Percentiles rank a stretch among this genome's conserved stretches.
Evolutionary conservation across 768 basidiomycete genomes (phyloP).

Genomic region (Postia placenta): DNA sequence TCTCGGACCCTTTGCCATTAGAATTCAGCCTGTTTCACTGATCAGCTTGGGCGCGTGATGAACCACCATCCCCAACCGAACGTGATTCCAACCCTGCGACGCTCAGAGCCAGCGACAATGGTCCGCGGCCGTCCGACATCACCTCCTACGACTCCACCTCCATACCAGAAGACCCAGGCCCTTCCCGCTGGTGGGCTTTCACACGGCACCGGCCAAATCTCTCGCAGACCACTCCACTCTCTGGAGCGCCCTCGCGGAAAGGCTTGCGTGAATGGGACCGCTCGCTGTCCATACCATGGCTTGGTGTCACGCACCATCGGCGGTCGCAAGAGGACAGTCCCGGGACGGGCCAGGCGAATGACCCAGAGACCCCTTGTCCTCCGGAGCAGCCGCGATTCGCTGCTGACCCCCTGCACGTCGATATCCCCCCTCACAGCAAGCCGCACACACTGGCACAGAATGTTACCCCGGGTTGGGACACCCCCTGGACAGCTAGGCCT

Average conservation of each 20-base stretch:
- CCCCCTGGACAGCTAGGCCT: constrained; percentile 49
- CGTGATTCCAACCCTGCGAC: constrained; percentile 31
- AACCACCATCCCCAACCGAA: constrained; percentile 68
- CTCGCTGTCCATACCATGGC: constrained; percentile 47
- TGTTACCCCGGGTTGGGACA: constrained; percentile 60
- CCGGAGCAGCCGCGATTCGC: neutral
- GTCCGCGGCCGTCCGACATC: constrained; percentile 35
- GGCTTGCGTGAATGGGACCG: constrained; percentile 14
- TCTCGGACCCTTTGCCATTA: neutral
- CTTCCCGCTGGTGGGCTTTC: constrained; percentile 68
- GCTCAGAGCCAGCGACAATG: constrained; percentile 22
- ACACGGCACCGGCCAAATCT: constrained; percentile 44
- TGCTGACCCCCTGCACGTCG: constrained; percentile 16
- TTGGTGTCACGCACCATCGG: constrained; percentile 32
- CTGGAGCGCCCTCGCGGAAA: constrained; percentile 8
- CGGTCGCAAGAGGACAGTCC: constrained; percentile 25
- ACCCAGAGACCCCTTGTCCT: neutral
- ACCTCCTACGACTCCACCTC: constrained; percentile 46
- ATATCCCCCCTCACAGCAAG: constrained; percentile 26
- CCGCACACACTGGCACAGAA: constrained; percentile 51
- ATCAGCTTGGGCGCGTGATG: constrained; percentile 79
- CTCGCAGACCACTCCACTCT: constrained; percentile 14
- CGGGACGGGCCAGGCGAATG: constrained; percentile 7
- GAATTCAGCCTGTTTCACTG: constrained; percentile 3
- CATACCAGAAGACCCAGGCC: constrained; percentile 22